Evolutionary conservation across 805 yeast genomes (phyloP).

Genomic region (Suhomyces faveliae): DNA sequence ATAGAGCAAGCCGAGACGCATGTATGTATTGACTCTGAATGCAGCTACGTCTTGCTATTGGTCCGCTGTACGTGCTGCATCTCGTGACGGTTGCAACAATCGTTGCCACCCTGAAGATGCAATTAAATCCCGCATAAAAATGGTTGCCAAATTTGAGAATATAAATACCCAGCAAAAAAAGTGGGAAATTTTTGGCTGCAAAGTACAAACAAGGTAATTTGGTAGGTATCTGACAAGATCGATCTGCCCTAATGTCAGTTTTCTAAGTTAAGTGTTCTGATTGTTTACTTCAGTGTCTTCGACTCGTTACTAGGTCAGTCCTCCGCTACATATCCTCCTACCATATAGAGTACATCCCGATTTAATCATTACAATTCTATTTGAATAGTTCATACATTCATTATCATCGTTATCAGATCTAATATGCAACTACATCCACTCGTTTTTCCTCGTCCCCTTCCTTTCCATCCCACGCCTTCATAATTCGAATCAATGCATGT

Average conservation of each 20-base stretch:
- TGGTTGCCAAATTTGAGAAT: not conserved
- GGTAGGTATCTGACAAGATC: too few species aligned
- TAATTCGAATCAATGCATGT: conserved; percentile 30
- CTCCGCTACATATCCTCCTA: too few species aligned
- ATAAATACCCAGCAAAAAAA: not conserved
- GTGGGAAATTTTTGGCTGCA: too few species aligned
- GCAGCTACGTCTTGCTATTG: not conserved
- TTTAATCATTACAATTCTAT: not conserved
- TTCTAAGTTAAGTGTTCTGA: too few species aligned
- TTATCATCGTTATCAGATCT: not conserved
- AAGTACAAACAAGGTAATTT: too few species aligned
- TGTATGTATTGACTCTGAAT: not conserved
- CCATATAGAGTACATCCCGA: too few species aligned
- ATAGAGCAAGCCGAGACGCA: not conserved
- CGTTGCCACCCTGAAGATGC: not conserved
- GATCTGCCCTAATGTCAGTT: too few species aligned
- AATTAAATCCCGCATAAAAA: not conserved
- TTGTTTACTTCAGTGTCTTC: too few species aligned
- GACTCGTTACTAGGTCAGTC: too few species aligned
- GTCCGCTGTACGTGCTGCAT: too few species aligned
- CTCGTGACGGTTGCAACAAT: not conserved
- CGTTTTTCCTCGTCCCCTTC: conserved; percentile 20
- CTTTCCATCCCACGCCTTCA: conserved; percentile 27
- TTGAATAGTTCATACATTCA: too few species aligned
- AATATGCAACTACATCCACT: conserved; percentile 38